Conservation (phyloP, 768 basidiomycete species). For the Kwoniella sp. region DNA sequence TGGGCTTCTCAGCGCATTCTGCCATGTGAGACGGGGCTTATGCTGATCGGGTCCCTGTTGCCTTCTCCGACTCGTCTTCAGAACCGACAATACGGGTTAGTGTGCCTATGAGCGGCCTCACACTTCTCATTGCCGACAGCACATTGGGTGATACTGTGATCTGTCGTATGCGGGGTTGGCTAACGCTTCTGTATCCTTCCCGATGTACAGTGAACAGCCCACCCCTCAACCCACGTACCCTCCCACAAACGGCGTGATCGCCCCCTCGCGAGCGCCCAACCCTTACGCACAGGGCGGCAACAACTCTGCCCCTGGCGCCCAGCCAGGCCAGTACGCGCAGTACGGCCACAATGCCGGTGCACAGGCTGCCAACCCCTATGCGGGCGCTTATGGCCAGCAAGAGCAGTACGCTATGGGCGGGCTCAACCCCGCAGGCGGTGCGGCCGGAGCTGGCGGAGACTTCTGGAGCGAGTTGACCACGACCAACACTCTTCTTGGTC, state of each 20-base stretch:
- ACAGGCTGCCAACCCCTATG: conserved; percentile 37
- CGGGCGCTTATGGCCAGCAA: conserved; percentile 51
- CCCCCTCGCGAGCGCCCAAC: conserved; percentile 35
- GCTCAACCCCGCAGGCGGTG: conserved; percentile 18
- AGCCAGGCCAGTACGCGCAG: conserved; percentile 27
- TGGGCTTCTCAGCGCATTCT: conserved; percentile 15
- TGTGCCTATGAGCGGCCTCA: background rate
- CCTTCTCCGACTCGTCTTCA: conserved; percentile 7
- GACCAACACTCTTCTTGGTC: conserved; percentile 41
- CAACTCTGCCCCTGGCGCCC: conserved; percentile 24
- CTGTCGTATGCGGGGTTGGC: too few relatives aligned
- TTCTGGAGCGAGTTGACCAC: conserved; percentile 51
- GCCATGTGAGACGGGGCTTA: background rate
- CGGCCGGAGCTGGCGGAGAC: conserved; percentile 33
- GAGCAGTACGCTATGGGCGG: conserved; percentile 48
- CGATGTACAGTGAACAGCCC: conserved; percentile 38
- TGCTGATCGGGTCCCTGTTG: background rate
- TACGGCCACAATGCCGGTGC: conserved; percentile 22
- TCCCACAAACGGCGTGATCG: conserved; percentile 46
- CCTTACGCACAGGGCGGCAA: conserved; percentile 49
- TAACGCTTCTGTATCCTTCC: background rate
- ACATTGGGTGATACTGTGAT: background rate
- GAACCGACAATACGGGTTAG: conserved; percentile 48
- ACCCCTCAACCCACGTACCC: conserved; percentile 50
- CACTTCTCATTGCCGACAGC: background rate